These are phyloP conservation scores for Leersia perrieri DNA, from an alignment of 176 grass and related monocot genomes.

Conservation along the genomic window DNA sequence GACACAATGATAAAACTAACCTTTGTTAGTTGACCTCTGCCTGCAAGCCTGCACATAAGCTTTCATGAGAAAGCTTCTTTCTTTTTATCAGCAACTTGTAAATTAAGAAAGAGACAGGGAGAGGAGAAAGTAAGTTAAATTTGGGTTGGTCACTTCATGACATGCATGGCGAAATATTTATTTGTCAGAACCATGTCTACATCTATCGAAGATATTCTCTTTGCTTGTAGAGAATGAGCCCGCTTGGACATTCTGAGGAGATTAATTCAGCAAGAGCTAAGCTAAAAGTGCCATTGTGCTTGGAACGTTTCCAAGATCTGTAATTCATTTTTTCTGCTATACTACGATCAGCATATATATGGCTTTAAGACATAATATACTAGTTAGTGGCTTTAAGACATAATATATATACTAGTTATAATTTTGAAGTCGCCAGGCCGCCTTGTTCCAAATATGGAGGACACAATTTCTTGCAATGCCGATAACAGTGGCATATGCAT, in stretches of 20 bases:
- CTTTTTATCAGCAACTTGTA: conserved; percentile 4
- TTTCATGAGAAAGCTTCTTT: neutral
- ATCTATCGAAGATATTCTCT: conserved; percentile 13
- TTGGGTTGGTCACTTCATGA: conserved; percentile 26
- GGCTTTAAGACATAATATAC: neutral
- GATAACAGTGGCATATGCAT: neutral
- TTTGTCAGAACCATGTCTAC: neutral
- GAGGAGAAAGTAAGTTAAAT: neutral
- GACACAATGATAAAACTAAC: conserved; percentile 32
- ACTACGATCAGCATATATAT: neutral
- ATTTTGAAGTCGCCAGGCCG: neutral
- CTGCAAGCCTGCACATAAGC: neutral
- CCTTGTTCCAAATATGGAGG: neutral
- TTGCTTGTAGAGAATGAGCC: conserved; percentile 19
- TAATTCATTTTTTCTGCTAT: neutral
- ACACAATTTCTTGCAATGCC: neutral
- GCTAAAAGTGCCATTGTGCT: neutral
- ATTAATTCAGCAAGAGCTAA: neutral
- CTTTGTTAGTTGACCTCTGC: conserved; percentile 55
- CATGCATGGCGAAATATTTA: neutral
- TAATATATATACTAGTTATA: too few species aligned
- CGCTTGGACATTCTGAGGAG: conserved; percentile 14
- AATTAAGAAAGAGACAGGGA: neutral
- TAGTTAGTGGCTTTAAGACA: neutral
- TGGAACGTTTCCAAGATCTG: neutral